Evolutionary conservation across 1,284 basidiomycete genomes (phyloP), one percentile per base, ranked within the genome.

Genomic region (Rhodotorula sp.): DNA sequence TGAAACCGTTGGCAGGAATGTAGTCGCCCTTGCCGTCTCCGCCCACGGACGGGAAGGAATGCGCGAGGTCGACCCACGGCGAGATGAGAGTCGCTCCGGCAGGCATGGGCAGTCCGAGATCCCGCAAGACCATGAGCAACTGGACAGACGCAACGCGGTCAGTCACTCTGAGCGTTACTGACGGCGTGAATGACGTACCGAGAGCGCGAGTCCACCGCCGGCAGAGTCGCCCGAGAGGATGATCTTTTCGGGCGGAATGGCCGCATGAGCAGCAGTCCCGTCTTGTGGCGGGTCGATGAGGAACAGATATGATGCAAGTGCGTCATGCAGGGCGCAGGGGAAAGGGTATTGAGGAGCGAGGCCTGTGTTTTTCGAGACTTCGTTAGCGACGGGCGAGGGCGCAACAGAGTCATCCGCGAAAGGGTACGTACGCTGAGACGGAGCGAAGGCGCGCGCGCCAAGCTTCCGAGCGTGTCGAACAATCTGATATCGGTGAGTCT

Each of bases 41-140:
- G 91, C 91, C 85, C 51, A 97, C 87, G 71, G 91, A 93, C 0
- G 92, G 91, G 80, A 98, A 98, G 0, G 91, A 95, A 81, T 99
- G 96, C 0, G 93, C 94, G 62, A 98, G 82, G 81, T 98, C 96
- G 60, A 74, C 78, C 78, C 78, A 79, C 0, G 93, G 93, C 29
- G 91, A 92, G 74, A 96, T 89, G 46, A 94, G 82, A 46, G 73
- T 73, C 5, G 74, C 91, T 5, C 92, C 94, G 3, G 71, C 68
- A 6, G 95, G 96, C 66, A 88, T 79, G 4, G 93, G 93, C 43
- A 97, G 83, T 0, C 87, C 88, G 4, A 87, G 83, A 81, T 99
- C 97, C 6, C 97, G 89, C 54, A 99, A 86, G 20, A 97, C 86
- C 15, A 72, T 63, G 34, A 70, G 65, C 18, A 68, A 58, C 58